phyloP scores from a whole-genome alignment of 2,329 filamentous ascomycete genomes.

The Penicillium paneum region DNA sequence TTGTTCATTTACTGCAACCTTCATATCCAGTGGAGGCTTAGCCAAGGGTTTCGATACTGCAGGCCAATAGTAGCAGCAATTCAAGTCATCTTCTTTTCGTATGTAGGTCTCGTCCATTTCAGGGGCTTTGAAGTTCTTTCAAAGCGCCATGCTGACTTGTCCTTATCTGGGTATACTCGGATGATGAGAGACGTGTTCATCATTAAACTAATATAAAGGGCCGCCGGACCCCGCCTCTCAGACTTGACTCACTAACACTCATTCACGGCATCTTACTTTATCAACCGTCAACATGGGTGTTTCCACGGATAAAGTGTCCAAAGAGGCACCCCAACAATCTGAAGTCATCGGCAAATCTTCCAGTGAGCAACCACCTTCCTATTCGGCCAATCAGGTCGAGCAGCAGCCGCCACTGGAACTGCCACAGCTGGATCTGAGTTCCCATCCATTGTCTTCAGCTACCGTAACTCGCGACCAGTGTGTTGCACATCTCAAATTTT shows the following conservation, averaged over 20 bases:
- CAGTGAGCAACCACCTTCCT: conserved; percentile 26
- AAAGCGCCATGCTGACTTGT: neutral
- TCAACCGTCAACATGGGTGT: conserved; percentile 11
- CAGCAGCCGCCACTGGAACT: conserved; percentile 15
- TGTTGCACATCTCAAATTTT: conserved; percentile 69
- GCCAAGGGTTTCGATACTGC: neutral
- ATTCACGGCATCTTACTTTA: neutral
- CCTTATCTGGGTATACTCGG: neutral
- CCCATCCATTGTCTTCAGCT: neutral
- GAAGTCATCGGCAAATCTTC: neutral
- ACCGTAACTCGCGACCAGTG: conserved; percentile 53
- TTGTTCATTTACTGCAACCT: neutral
- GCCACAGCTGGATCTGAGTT: conserved; percentile 26
- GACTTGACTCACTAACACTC: neutral
- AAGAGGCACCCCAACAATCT: conserved; percentile 1
- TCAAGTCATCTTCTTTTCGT: neutral
- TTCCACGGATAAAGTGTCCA: conserved; percentile 12
- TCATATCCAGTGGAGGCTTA: neutral
- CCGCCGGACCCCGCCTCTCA: neutral
- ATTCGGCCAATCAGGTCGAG: conserved; percentile 15
- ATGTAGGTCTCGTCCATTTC: neutral
- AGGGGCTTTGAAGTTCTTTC: neutral
- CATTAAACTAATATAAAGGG: neutral
- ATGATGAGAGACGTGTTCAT: neutral
- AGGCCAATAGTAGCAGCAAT: neutral